Evolutionary conservation across 2,329 filamentous ascomycete species (phyloP).

Genomic region (Monilinia vaccinii-corymbosi): DNA sequence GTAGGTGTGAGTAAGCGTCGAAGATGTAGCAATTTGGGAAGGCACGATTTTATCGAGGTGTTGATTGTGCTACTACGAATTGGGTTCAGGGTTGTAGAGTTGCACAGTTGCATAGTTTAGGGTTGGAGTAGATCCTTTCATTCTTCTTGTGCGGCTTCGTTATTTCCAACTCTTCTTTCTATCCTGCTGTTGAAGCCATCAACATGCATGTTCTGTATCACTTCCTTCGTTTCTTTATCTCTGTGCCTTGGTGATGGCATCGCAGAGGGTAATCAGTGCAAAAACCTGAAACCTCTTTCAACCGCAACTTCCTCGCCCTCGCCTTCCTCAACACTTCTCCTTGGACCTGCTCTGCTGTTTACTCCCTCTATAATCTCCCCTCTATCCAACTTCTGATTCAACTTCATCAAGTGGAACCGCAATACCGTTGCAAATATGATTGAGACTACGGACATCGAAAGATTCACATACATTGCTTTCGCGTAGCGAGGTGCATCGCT

Average conservation of each 20-base stretch:
- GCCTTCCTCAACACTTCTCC: not conserved
- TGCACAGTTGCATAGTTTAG: too few species aligned
- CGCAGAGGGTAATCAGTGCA: not conserved
- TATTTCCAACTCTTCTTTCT: too few species aligned
- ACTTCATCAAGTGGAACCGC: conserved; percentile 49
- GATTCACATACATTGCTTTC: conserved; percentile 59
- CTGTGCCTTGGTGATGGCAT: too few species aligned
- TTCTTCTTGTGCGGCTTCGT: too few species aligned
- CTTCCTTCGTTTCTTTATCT: too few species aligned
- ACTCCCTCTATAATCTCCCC: conserved; percentile 42
- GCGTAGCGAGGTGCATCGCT: conserved; percentile 1
- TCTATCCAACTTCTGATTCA: conserved; percentile 62
- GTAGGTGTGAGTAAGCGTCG: not conserved
- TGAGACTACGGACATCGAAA: conserved; percentile 52
- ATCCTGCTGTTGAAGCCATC: too few species aligned
- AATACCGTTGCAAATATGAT: conserved; percentile 55
- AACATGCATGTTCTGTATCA: too few species aligned
- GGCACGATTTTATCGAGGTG: not conserved
- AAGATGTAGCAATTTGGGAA: not conserved
- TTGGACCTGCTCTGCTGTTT: not conserved
- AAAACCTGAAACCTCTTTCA: conserved; percentile 5
- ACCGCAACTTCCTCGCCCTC: conserved; percentile 5
- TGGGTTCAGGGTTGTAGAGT: not conserved
- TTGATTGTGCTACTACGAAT: not conserved
- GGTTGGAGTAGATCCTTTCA: too few species aligned